These are phyloP conservation scores for Naematelia encephala DNA, from an alignment of 768 basidiomycete genomes.

Conservation along the genomic window DNA sequence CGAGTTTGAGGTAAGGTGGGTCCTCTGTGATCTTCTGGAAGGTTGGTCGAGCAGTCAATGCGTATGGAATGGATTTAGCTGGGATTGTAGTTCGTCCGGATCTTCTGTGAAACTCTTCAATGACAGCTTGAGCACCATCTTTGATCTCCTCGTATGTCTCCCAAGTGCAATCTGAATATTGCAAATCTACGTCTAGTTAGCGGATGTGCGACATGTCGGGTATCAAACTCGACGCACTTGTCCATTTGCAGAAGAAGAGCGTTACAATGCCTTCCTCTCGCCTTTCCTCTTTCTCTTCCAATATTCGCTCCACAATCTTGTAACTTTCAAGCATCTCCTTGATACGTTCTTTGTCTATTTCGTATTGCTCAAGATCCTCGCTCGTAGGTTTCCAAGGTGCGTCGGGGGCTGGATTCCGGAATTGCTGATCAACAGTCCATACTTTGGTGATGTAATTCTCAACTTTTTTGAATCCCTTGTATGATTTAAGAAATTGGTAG, in stretches of 20 bases:
- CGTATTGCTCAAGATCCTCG: slow-evolving; percentile 84
- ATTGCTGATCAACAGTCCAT: slow-evolving; percentile 60
- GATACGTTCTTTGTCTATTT: slow-evolving; percentile 84
- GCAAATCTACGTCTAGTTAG: slow-evolving; percentile 55
- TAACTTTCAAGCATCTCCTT: slow-evolving; percentile 87
- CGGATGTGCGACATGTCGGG: background rate
- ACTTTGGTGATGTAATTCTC: slow-evolving; percentile 95
- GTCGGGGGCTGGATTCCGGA: slow-evolving; percentile 61
- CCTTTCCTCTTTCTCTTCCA: slow-evolving; percentile 54
- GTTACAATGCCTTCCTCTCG: slow-evolving; percentile 52
- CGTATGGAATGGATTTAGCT: slow-evolving; percentile 71
- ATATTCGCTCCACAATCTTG: slow-evolving; percentile 86
- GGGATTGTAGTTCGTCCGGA: slow-evolving; percentile 78
- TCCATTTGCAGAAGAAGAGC: slow-evolving; percentile 98
- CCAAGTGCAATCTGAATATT: slow-evolving; percentile 96
- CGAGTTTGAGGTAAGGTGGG: slow-evolving; percentile 79
- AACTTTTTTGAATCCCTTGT: slow-evolving; percentile 91
- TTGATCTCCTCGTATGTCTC: slow-evolving; percentile 74
- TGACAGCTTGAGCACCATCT: slow-evolving; percentile 69
- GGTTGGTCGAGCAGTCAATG: slow-evolving; percentile 64
- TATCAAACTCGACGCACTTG: slow-evolving; percentile 52
- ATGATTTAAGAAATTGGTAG: slow-evolving; percentile 91
- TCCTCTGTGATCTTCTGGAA: slow-evolving; percentile 83
- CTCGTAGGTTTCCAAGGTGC: slow-evolving; percentile 63
- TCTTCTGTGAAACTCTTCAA: slow-evolving; percentile 72